Percentiles rank a stretch among this genome's conserved stretches.
phyloP scores from a whole-genome alignment of 2,329 filamentous ascomycete genomes.

The Chrysoporthe cubensis region DNA sequence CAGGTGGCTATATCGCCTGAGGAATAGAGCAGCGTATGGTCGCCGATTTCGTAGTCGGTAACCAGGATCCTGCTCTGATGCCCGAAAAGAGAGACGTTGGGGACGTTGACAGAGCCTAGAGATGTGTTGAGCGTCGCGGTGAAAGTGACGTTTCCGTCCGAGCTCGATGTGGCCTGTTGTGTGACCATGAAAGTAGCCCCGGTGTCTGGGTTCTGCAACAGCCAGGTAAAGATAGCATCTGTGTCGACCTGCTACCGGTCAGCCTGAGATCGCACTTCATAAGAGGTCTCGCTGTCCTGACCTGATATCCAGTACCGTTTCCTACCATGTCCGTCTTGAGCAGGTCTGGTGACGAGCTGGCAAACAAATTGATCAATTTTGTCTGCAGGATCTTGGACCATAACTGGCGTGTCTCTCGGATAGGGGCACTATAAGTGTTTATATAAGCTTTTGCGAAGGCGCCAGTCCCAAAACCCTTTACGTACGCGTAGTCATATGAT shows the following conservation, averaged over 20 bases:
- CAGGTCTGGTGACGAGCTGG: conserved; percentile 53
- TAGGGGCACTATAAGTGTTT: conserved; percentile 43
- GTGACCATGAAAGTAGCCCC: conserved; percentile 55
- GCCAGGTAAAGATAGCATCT: conserved; percentile 52
- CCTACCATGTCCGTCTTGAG: conserved; percentile 57
- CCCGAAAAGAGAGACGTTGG: conserved; percentile 53
- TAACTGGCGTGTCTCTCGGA: conserved; percentile 58
- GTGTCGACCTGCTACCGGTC: conserved; percentile 36
- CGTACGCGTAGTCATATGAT: conserved; percentile 44
- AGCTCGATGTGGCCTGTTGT: conserved; percentile 50
- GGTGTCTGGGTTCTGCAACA: conserved; percentile 54
- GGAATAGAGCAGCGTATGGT: conserved; percentile 52
- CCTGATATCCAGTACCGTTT: conserved; percentile 52
- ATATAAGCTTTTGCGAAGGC: background rate
- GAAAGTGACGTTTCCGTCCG: conserved; percentile 49
- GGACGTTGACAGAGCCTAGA: conserved; percentile 45
- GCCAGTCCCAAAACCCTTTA: background rate
- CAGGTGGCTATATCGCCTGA: conserved; percentile 55
- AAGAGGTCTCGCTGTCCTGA: conserved; percentile 25
- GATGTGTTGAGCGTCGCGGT: conserved; percentile 53
- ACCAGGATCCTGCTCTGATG: conserved; percentile 59
- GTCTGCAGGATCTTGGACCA: conserved; percentile 57
- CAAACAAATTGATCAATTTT: conserved; percentile 59
- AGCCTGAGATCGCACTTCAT: background rate
- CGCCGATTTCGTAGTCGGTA: conserved; percentile 55